Base-by-base conservation (phyloP, 2,329 filamentous ascomycete genomes). In the Pestalotiopsis fici region DNA sequence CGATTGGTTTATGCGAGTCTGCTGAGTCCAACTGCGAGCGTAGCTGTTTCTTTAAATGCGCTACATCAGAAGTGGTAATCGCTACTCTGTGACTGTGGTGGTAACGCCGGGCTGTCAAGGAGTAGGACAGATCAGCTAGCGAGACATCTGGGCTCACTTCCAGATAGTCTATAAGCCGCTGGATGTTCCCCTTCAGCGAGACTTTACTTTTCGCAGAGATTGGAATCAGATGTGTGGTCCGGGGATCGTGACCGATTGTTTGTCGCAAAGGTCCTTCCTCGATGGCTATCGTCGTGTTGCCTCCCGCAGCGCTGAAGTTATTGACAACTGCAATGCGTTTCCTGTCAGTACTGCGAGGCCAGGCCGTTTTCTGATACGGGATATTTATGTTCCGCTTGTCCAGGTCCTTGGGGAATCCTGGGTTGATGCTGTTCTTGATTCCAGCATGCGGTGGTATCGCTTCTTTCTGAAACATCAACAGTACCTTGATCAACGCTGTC, bases 301-400 rank as follows among this genome's bases (percentile, higher is more conserved):
- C 86, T 60, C 87, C 87, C 21, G 86, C 85, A n/a, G 87, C 87
- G 59, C 81, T 80, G 69, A 87, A 87, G 75, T 85, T 86, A 76
- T 89, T 88, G 55, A 86, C 72, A 7, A 73, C 60, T 1, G 70
- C 72, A 3, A 59, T 60, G 12, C 63, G 57, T n/a, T 59, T 67
- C 55, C 64, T 57, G n/a, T 71, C 75, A 2, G 64, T 64, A 15
- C 59, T 64, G 1, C 74, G 69, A 3, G 70, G 43, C 78, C 82
- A 84, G 1, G 77, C 70, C 0, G 74, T 79, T 9, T 78, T 65
- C 56, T 82, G 69, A 1, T 78, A 71, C 0, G 79, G 73, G 55
- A 86, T 82, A 12, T 72, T 73, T 0, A 85, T 73, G 18, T 82
- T 80, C 0, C 83, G 75, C 21, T 78, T 65, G 0, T 75, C 70